phyloP scores from a whole-genome alignment of 1,284 basidiomycete species.

The Cutaneotrichosporon daszewskae region DNA sequence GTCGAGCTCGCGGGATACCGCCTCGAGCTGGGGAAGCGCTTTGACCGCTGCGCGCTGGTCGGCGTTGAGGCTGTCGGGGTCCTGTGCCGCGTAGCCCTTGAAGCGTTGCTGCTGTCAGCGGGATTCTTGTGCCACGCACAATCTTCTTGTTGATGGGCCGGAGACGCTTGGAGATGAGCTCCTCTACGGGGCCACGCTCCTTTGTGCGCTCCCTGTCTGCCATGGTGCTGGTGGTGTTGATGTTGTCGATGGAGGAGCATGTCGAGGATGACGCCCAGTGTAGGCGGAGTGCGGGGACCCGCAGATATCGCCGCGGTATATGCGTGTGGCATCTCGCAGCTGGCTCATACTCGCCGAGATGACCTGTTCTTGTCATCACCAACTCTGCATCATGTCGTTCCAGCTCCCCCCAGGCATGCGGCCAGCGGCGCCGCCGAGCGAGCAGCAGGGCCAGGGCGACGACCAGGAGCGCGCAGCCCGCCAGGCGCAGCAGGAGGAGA shows the following conservation, averaged over 20 bases:
- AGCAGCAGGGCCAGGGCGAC: conserved; percentile 15
- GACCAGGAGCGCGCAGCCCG: conserved; percentile 35
- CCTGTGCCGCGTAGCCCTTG: conserved; percentile 60
- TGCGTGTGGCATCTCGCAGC: no score
- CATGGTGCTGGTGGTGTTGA: background rate
- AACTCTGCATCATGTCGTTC: conserved; percentile 42
- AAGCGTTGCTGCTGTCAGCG: conserved; percentile 59
- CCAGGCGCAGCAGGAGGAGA: conserved; percentile 53
- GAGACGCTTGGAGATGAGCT: conserved; percentile 68
- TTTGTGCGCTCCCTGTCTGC: background rate
- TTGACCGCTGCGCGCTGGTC: conserved; percentile 70
- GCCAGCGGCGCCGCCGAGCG: conserved; percentile 24
- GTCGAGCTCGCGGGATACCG: conserved; percentile 67
- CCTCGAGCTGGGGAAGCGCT: conserved; percentile 66
- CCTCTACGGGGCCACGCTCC: conserved; percentile 58
- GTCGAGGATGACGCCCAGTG: background rate
- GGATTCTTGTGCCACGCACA: no score
- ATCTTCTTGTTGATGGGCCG: conserved; percentile 75
- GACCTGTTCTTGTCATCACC: background rate
- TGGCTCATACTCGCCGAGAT: no score
- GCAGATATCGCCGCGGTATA: no score
- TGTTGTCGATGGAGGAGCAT: background rate
- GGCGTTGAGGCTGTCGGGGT: conserved; percentile 68
- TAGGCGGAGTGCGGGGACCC: no score
- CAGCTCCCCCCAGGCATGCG: conserved; percentile 43